Evolutionary conservation across 139 green algal genomes (phyloP).

Genomic region (Zygnema cylindricum): DNA sequence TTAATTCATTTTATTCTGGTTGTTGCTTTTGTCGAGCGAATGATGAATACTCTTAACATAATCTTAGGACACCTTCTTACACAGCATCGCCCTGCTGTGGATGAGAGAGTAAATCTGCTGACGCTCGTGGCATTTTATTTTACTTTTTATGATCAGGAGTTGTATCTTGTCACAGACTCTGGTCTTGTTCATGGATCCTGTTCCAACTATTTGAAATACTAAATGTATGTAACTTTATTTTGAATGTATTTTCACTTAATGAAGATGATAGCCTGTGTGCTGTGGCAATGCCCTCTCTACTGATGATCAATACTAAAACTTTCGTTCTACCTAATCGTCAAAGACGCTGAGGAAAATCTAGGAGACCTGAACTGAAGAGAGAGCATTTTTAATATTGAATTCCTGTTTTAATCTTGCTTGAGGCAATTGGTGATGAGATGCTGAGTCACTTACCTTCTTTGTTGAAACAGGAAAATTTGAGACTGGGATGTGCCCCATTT

Average conservation of each 20-base stretch:
- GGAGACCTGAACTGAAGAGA: constrained; percentile 18
- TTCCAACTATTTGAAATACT: neutral
- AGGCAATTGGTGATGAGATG: too few species aligned
- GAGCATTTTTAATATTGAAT: too few species aligned
- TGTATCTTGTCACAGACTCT: neutral
- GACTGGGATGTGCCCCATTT: too few species aligned
- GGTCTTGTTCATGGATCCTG: neutral
- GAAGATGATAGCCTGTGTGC: too few species aligned
- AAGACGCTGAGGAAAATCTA: neutral
- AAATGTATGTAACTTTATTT: neutral
- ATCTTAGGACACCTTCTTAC: constrained; percentile 22
- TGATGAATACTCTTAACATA: neutral
- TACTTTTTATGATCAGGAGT: neutral
- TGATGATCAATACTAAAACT: constrained; percentile 14
- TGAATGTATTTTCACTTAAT: constrained; percentile 5
- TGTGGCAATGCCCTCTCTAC: neutral
- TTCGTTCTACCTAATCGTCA: neutral
- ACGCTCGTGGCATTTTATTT: neutral
- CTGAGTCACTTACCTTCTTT: too few species aligned
- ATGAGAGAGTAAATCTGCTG: neutral
- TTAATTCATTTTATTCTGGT: neutral
- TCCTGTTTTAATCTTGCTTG: too few species aligned
- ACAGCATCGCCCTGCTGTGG: neutral
- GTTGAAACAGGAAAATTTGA: too few species aligned
- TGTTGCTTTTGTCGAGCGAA: neutral